Conservation (phyloP, 352 stramenopile genomes). For the Phytophthora pisi region DNA sequence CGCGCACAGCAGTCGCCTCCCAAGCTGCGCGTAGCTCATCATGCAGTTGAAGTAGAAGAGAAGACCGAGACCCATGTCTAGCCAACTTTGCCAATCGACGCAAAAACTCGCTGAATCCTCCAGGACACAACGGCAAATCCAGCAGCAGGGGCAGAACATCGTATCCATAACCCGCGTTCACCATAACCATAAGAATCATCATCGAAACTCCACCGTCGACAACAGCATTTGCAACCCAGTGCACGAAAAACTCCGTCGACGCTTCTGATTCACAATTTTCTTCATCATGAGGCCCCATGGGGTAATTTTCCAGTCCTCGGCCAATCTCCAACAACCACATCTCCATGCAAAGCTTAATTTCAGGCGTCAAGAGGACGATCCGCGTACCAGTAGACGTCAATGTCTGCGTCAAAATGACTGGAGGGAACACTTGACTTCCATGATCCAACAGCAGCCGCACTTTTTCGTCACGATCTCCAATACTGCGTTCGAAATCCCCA, state of each 20-base stretch:
- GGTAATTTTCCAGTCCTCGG: background rate
- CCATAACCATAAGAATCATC: slow-evolving; percentile 4
- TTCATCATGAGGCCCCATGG: background rate
- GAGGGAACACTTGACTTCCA: slow-evolving; percentile 14
- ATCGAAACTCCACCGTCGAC: background rate
- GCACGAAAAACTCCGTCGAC: slow-evolving; percentile 11
- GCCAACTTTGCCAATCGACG: slow-evolving; percentile 9
- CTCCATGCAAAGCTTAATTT: background rate
- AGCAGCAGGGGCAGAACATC: slow-evolving; percentile 22
- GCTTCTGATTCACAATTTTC: background rate
- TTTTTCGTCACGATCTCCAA: slow-evolving; percentile 10
- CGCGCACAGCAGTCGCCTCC: background rate
- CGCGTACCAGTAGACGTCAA: background rate
- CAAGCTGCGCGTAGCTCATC: slow-evolving; percentile 5
- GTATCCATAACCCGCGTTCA: slow-evolving; percentile 13
- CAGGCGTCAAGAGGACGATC: background rate
- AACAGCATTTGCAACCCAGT: slow-evolving; percentile 8
- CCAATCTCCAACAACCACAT: slow-evolving; percentile 5
- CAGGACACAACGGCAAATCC: slow-evolving; percentile 9
- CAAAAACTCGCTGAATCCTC: slow-evolving; percentile 2
- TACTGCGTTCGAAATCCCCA: background rate
- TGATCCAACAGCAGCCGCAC: slow-evolving; percentile 14
- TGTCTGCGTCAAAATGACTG: background rate
- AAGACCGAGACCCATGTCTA: too few relatives aligned
- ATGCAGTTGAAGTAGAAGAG: slow-evolving; percentile 11